Conservation (phyloP, 1,284 basidiomycete species). For the Malassezia cuniculi region DNA sequence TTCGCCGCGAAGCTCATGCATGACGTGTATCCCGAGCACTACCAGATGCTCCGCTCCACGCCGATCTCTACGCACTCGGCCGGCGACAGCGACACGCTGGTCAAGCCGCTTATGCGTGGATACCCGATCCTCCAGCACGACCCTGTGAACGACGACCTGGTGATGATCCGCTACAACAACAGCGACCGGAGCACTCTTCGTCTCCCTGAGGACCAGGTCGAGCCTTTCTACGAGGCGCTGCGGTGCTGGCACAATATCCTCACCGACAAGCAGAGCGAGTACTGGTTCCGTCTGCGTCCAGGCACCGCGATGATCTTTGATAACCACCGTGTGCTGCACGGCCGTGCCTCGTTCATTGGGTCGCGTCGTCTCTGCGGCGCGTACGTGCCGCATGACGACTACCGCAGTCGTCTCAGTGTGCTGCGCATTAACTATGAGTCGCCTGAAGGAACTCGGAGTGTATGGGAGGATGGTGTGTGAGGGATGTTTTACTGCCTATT, state of each 20-base stretch:
- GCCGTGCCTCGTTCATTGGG: conserved; percentile 75
- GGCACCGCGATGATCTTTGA: conserved; percentile 65
- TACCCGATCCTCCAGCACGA: conserved; percentile 48
- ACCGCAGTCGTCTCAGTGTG: conserved; percentile 22
- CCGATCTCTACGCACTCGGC: conserved; percentile 75
- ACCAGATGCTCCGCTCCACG: conserved; percentile 58
- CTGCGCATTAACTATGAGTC: conserved; percentile 17
- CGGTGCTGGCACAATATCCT: conserved; percentile 60
- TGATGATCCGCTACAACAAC: conserved; percentile 83
- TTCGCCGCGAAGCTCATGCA: conserved; percentile 69
- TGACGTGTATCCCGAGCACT: conserved; percentile 60
- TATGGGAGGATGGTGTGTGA: conserved; percentile 35
- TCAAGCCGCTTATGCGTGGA: conserved; percentile 26
- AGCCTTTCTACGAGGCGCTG: conserved; percentile 65
- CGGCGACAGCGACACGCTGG: conserved; percentile 30
- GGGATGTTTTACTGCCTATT: no score
- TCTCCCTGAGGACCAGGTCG: conserved; percentile 17
- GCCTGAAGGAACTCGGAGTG: conserved; percentile 12
- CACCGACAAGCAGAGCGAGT: conserved; percentile 68
- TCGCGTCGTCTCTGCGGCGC: conserved; percentile 85
- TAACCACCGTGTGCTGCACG: conserved; percentile 88
- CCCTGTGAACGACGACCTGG: conserved; percentile 53
- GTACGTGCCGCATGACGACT: conserved; percentile 50
- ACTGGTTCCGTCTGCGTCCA: conserved; percentile 73
- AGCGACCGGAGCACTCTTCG: conserved; percentile 56